These are phyloP conservation scores for Xylaria sp. DNA, from an alignment of 2,329 filamentous ascomycete species.

Conservation along the genomic window DNA sequence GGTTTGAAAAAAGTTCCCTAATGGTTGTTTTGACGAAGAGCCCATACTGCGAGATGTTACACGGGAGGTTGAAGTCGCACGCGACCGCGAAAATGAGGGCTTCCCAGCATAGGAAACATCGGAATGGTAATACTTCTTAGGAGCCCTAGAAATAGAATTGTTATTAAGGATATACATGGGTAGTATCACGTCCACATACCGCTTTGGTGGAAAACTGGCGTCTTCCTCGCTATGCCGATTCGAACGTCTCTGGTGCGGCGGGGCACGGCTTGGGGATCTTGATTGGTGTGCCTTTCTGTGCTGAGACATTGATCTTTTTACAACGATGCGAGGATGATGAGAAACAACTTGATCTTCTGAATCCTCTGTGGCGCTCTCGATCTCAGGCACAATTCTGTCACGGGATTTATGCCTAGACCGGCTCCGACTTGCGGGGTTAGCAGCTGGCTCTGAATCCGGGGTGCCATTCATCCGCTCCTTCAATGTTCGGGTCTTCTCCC, in stretches of 20 bases:
- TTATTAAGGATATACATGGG: conserved; percentile 31
- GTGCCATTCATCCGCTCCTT: conserved; percentile 40
- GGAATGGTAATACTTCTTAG: conserved; percentile 48
- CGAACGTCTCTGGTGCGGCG: conserved; percentile 38
- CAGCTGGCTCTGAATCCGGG: conserved; percentile 38
- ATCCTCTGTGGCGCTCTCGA: conserved; percentile 35
- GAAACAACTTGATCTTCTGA: conserved; percentile 33
- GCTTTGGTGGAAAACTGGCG: conserved; percentile 45
- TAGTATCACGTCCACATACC: conserved; percentile 43
- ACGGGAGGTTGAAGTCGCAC: conserved; percentile 51
- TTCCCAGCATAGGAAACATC: conserved; percentile 49
- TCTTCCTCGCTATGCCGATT: conserved; percentile 43
- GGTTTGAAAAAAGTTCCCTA: conserved; percentile 46
- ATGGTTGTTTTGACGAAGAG: conserved; percentile 51
- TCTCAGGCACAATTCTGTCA: conserved; percentile 31
- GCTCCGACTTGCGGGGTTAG: conserved; percentile 31
- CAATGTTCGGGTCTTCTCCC: conserved; percentile 34
- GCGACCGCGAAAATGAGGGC: conserved; percentile 48
- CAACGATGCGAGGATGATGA: conserved; percentile 29
- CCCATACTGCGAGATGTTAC: conserved; percentile 51
- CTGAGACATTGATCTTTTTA: conserved; percentile 39
- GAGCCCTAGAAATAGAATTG: conserved; percentile 38
- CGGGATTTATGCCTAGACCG: conserved; percentile 31
- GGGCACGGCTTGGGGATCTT: conserved; percentile 45
- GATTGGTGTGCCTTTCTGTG: conserved; percentile 43